Evolutionary conservation across 140 eudicot species (phyloP).

Genomic region (Cichorium intybus): DNA sequence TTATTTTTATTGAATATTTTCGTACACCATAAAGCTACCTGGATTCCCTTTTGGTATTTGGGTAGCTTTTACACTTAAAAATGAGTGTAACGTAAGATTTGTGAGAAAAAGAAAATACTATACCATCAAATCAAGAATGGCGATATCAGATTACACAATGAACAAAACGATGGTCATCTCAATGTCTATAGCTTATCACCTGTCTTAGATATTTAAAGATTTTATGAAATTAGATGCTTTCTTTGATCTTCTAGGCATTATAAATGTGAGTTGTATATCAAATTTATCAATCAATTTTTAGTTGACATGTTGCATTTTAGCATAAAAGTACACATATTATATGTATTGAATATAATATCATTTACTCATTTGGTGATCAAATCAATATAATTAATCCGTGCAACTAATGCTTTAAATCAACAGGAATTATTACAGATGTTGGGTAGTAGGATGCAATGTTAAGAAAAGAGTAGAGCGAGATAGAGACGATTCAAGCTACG

Average conservation of each 20-base stretch:
- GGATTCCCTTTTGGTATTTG: background rate
- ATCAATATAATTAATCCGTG: background rate
- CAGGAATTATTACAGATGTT: conserved; percentile 38
- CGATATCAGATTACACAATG: background rate
- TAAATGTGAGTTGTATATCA: too few relatives aligned
- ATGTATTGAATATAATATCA: background rate
- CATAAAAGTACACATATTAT: background rate
- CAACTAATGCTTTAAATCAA: background rate
- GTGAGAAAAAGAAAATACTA: background rate
- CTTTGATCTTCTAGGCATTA: too few relatives aligned
- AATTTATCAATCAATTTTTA: too few relatives aligned
- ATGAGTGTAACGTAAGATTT: background rate
- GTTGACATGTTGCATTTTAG: too few relatives aligned
- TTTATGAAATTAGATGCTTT: too few relatives aligned
- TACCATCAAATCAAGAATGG: background rate
- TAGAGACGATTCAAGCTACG: conserved; percentile 26
- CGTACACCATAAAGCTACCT: background rate
- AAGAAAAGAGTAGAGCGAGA: conserved; percentile 41
- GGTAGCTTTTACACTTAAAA: background rate
- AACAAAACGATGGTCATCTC: background rate
- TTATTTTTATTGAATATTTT: too few relatives aligned
- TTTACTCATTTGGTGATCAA: background rate
- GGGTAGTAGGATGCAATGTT: conserved; percentile 29
- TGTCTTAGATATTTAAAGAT: too few relatives aligned
- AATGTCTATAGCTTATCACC: background rate